Evolutionary conservation across 768 basidiomycete species (phyloP).

Genomic region (Pleurotus sapidus): DNA sequence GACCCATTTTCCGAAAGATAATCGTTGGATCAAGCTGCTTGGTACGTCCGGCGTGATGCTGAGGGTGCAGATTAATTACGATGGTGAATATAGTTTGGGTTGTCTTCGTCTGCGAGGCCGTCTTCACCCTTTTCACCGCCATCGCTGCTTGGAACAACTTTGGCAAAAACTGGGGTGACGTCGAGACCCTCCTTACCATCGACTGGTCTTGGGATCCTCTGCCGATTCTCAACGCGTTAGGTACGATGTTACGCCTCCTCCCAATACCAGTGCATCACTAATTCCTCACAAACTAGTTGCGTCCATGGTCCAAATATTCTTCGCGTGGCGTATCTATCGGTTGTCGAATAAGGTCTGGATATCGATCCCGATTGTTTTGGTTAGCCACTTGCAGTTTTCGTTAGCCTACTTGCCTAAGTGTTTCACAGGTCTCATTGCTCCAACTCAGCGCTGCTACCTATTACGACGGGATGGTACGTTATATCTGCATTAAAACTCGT

Average conservation of each 20-base stretch:
- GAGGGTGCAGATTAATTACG: not conserved
- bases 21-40: constrained; percentile 9
- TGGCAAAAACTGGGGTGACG: constrained; percentile 17
- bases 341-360: constrained; percentile 5
- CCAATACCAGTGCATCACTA: not conserved
- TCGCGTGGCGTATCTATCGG: constrained; percentile 11
- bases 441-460: not conserved
- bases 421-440: not conserved
- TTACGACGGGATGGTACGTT: not conserved
- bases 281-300: constrained; percentile 7
- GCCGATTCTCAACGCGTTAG: constrained; percentile 1
- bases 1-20: constrained; percentile 12
- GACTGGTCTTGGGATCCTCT: constrained; percentile 15
- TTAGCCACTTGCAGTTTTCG: not conserved
- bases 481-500: too few relatives aligned
- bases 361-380: constrained; percentile 8
- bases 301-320: constrained; percentile 13
- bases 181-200: constrained; percentile 8
- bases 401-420: not conserved
- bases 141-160: constrained; percentile 15
- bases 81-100: constrained; percentile 13
- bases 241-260: not conserved
- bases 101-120: constrained; percentile 14
- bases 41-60: constrained; percentile 3
- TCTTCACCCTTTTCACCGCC: constrained; percentile 13